A percentile compares a stretch with the other conserved stretches of the same genome.
Conservation (phyloP, 306 rosid genomes). For the Rubus idaeus region DNA sequence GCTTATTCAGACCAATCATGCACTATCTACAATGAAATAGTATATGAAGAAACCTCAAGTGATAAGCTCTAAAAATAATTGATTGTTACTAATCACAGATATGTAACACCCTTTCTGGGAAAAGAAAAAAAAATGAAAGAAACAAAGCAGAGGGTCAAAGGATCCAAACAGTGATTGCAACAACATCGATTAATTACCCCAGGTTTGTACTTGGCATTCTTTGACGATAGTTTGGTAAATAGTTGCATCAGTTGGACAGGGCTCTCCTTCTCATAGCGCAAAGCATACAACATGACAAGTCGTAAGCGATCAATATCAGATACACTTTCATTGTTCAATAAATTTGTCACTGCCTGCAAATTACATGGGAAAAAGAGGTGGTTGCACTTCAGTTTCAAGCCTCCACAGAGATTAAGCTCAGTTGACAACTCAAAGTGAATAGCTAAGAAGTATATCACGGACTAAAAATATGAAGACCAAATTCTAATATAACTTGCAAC, state of each 20-base stretch:
- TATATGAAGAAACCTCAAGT: neutral
- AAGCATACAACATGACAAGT: constrained; percentile 85
- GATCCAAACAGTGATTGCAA: neutral
- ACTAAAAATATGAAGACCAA: neutral
- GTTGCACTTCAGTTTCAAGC: constrained; percentile 11
- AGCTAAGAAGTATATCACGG: neutral
- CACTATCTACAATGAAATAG: neutral
- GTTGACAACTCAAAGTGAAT: constrained; percentile 17
- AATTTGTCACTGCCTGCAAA: constrained; percentile 78
- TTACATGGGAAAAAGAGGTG: constrained; percentile 28
- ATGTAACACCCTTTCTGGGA: neutral
- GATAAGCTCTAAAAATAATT: neutral
- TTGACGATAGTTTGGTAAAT: constrained; percentile 20
- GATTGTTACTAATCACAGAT: neutral
- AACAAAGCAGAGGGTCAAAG: neutral
- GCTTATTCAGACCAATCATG: neutral
- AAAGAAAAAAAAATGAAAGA: neutral
- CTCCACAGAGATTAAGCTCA: neutral
- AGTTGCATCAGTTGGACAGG: constrained; percentile 76
- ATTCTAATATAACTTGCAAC: neutral
- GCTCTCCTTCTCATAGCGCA: constrained; percentile 92
- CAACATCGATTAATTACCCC: constrained; percentile 16
- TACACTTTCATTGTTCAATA: constrained; percentile 68
- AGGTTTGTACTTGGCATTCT: constrained; percentile 24
- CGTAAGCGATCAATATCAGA: constrained; percentile 77